These are phyloP conservation scores for Alternaria arbusti DNA, from an alignment of 2,329 filamentous ascomycete genomes.

Conservation along the genomic window DNA sequence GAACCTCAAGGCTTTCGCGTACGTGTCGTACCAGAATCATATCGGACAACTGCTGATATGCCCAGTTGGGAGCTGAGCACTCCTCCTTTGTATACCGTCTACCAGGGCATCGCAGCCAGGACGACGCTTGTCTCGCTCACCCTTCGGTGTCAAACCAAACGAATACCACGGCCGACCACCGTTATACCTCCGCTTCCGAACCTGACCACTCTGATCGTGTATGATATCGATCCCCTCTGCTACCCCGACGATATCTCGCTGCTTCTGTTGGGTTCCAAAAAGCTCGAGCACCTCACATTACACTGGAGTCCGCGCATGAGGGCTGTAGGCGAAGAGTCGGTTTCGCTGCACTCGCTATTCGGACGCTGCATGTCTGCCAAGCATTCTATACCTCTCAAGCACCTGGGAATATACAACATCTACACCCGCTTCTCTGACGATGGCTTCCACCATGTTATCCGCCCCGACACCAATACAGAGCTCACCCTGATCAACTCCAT, in stretches of 20 bases:
- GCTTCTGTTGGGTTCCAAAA: conserved; percentile 60
- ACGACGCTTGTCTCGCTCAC: conserved; percentile 59
- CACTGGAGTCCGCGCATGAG: conserved; percentile 70
- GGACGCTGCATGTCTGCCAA: conserved; percentile 59
- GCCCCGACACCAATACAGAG: conserved; percentile 52
- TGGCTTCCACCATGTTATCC: conserved; percentile 54
- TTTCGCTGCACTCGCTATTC: conserved; percentile 62
- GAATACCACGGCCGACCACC: conserved; percentile 63
- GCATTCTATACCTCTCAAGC: conserved; percentile 56
- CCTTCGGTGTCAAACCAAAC: conserved; percentile 61
- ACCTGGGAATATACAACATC: conserved; percentile 63
- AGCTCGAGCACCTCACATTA: conserved; percentile 61
- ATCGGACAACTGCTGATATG: conserved; percentile 20
- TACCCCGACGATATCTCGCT: conserved; percentile 68
- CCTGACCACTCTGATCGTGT: conserved; percentile 60
- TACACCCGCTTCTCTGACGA: conserved; percentile 59
- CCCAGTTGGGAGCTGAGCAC: conserved; percentile 66
- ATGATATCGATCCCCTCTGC: conserved; percentile 68
- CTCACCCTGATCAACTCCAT: conserved; percentile 62
- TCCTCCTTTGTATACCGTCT: conserved; percentile 65
- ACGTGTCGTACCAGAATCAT: conserved; percentile 20
- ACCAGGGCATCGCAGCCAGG: conserved; percentile 60
- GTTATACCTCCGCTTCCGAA: conserved; percentile 64
- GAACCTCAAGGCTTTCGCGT: conserved; percentile 61
- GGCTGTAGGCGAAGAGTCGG: conserved; percentile 62